phyloP scores from a whole-genome alignment of 352 stramenopile species.

The Phytophthora pistaciae region DNA sequence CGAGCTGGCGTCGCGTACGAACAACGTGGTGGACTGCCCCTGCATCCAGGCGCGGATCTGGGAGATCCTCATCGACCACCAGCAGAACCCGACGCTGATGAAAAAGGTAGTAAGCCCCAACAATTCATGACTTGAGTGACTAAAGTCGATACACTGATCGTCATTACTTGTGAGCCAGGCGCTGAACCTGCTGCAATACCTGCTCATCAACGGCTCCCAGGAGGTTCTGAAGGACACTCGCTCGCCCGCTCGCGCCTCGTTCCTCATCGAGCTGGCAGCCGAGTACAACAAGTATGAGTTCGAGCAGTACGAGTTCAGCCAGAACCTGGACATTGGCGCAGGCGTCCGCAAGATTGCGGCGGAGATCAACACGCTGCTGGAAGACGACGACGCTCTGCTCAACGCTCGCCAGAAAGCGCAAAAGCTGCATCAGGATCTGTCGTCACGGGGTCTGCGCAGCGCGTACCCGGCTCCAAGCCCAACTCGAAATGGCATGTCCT shows the following conservation, averaged over 20 bases:
- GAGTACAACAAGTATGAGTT: slow-evolving; percentile 84
- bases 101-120: slow-evolving; percentile 49
- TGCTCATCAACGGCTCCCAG: slow-evolving; percentile 77
- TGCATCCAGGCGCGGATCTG: slow-evolving; percentile 80
- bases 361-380: slow-evolving; percentile 58
- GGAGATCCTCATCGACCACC: slow-evolving; percentile 68
- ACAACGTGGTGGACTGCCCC: slow-evolving; percentile 80
- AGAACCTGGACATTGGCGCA: slow-evolving; percentile 72
- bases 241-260: slow-evolving; percentile 48
- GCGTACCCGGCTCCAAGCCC: slow-evolving; percentile 28
- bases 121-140: background rate
- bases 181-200: slow-evolving; percentile 66
- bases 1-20: slow-evolving; percentile 69
- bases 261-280: slow-evolving; percentile 51
- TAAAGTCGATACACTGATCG: background rate
- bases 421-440: slow-evolving; percentile 67
- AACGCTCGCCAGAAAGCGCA: slow-evolving; percentile 53
- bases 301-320: slow-evolving; percentile 79
- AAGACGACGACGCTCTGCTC: slow-evolving; percentile 62
- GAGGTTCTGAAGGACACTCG: slow-evolving; percentile 74
- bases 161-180: slow-evolving; percentile 14
- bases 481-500: slow-evolving; percentile 6
- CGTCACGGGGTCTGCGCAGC: slow-evolving; percentile 52
- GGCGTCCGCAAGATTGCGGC: slow-evolving; percentile 68
- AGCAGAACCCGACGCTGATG: slow-evolving; percentile 64